Base-by-base conservation (phyloP, 352 stramenopile genomes). In the Pythium monospermum region DNA sequence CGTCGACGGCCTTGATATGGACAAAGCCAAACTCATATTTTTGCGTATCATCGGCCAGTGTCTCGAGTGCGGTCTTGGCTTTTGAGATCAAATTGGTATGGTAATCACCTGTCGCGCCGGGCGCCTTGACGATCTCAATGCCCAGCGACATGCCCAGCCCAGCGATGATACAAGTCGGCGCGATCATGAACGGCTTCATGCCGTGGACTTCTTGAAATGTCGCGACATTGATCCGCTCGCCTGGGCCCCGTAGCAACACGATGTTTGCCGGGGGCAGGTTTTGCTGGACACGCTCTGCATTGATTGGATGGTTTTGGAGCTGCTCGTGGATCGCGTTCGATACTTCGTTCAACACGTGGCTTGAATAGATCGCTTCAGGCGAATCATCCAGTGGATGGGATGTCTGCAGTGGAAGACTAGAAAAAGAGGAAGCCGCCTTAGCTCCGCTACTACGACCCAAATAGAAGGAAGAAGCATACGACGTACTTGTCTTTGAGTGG, bases 401-500 rank as follows among this genome's bases (percentile, higher is more conserved):
- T 38, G 19, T 70, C 42, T 75, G 58, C 12, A 94, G 48, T 1
- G 83, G 79, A 30, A 94, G 65, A 37, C 82, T 93, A 46, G 22
- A 13, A 12, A 64, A 6, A 65, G 12, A 49, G 16, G 31, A 44
- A n/a, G n/a, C n/a, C n/a, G n/a, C n/a, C n/a, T n/a, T n/a, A n/a
- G n/a, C n/a, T n/a, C n/a, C n/a, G n/a, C n/a, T n/a, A n/a, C n/a
- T n/a, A n/a, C n/a, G n/a, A 44, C 8, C 50, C n/a, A 39, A 15
- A 5, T 2, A 22, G 18, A 39, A 25, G 10, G 10, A 15, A 8
- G 8, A 35, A 2, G 7, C 13, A 37, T 54, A 10, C 31, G 11
- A 61, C 77, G 59, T 80, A 91, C 80, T 90, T 71, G 59, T 95
- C 84, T 50, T 93, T 95, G 51, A 95, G 56, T n/a, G 84, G 84